Percentiles rank a stretch among this genome's conserved stretches.
Conservation (phyloP, 1,284 basidiomycete genomes). For the Vanrija pseudolonga region DNA sequence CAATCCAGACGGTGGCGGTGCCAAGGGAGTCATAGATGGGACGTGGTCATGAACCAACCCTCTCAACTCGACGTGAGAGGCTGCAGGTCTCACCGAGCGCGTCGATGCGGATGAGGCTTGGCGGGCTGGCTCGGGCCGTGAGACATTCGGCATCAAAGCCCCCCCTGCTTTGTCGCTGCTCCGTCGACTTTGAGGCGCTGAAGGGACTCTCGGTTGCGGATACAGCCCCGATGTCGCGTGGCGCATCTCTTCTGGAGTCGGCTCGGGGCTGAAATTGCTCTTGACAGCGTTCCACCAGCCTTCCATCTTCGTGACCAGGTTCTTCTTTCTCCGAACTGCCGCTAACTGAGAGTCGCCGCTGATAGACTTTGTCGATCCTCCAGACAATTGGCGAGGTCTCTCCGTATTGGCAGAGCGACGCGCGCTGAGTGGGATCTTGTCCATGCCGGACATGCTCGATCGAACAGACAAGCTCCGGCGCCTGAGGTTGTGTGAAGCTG, state of each 20-base stretch:
- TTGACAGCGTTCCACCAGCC: slow-evolving; percentile 53
- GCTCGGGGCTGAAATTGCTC: slow-evolving; percentile 44
- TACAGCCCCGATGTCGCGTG: slow-evolving; percentile 14
- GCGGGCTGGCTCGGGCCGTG: slow-evolving; percentile 25
- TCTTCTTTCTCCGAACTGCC: slow-evolving; percentile 41
- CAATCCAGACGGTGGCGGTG: not conserved
- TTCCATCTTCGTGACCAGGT: slow-evolving; percentile 50
- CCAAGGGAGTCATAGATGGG: not conserved
- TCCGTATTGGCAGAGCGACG: slow-evolving; percentile 11
- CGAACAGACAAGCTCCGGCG: slow-evolving; percentile 37
- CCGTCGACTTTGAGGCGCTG: slow-evolving; percentile 34
- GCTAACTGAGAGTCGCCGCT: slow-evolving; percentile 5
- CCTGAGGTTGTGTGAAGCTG: slow-evolving; percentile 3
- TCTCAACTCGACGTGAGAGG: slow-evolving; percentile 30
- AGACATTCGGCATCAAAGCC: slow-evolving; percentile 7
- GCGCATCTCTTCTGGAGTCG: slow-evolving; percentile 1
- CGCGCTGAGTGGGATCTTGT: slow-evolving; percentile 29
- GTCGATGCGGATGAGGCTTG: slow-evolving; percentile 22
- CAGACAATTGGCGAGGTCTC: slow-evolving; percentile 33
- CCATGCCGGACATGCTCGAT: slow-evolving; percentile 31
- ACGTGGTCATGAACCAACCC: not conserved
- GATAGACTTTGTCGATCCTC: slow-evolving; percentile 21
- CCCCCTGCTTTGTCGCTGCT: slow-evolving; percentile 24
- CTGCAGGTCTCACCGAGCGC: slow-evolving; percentile 26
- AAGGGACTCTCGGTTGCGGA: slow-evolving; percentile 27